A percentile compares a stretch with the other conserved stretches of the same genome.
These are phyloP conservation scores for Trichosporon coremiiforme DNA, from an alignment of 1,284 basidiomycete genomes.

Conservation along the genomic window DNA sequence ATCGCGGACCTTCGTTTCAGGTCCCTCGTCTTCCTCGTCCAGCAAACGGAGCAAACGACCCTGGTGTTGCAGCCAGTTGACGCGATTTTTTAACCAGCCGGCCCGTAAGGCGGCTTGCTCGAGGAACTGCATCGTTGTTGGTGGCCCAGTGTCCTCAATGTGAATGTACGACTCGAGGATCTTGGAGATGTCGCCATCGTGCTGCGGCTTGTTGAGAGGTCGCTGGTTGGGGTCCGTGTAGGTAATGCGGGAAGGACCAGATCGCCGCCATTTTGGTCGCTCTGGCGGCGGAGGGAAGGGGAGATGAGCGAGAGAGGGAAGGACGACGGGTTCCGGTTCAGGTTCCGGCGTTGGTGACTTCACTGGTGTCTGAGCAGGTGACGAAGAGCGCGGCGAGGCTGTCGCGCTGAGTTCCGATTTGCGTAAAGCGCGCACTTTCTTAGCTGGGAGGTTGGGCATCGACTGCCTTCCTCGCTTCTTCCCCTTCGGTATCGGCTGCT, in stretches of 20 bases:
- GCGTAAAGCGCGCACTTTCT: constrained; percentile 29
- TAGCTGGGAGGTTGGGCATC: constrained; percentile 36
- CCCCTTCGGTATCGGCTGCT: constrained; percentile 29
- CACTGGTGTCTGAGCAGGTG: constrained; percentile 32
- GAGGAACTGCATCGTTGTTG: constrained; percentile 58
- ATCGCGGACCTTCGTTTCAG: constrained; percentile 22
- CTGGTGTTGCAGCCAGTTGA: constrained; percentile 57
- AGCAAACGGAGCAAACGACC: constrained; percentile 53
- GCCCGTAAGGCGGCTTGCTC: constrained; percentile 60
- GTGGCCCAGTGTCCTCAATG: constrained; percentile 59
- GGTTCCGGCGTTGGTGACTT: constrained; percentile 46
- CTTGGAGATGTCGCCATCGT: constrained; percentile 62
- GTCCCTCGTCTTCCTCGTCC: constrained; percentile 56
- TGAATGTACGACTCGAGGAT: constrained; percentile 68
- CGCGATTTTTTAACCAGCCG: constrained; percentile 61
- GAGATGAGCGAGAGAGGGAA: constrained; percentile 48
- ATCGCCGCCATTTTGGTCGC: constrained; percentile 63
- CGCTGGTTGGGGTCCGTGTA: constrained; percentile 70
- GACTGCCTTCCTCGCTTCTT: constrained; percentile 41
- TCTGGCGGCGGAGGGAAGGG: constrained; percentile 44
- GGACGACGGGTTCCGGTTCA: constrained; percentile 21
- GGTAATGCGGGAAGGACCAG: constrained; percentile 63
- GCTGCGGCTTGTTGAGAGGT: constrained; percentile 60
- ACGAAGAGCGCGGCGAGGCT: constrained; percentile 28
- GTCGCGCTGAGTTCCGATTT: constrained; percentile 19